These are phyloP conservation scores for Ganoderma lucidum DNA, from an alignment of 1,284 basidiomycete species.

Conservation along the genomic window DNA sequence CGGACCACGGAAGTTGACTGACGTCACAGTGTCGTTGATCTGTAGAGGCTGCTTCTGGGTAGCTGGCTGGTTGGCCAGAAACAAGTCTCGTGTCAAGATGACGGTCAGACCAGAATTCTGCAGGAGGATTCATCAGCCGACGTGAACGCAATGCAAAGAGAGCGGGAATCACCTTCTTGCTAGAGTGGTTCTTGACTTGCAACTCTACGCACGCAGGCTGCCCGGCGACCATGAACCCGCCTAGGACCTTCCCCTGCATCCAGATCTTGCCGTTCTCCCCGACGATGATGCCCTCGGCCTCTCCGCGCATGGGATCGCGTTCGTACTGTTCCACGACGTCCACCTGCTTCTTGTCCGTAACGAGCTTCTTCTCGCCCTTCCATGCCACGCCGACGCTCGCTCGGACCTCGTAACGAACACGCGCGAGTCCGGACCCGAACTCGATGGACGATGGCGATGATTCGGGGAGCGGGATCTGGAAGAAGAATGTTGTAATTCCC, in stretches of 20 bases:
- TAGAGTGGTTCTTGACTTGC: constrained; percentile 80
- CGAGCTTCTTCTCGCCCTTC: constrained; percentile 73
- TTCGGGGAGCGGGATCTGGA: constrained; percentile 70
- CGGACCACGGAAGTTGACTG: constrained; percentile 70
- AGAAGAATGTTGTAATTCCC: constrained; percentile 77
- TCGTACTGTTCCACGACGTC: constrained; percentile 69
- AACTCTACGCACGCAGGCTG: constrained; percentile 75
- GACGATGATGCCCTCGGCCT: constrained; percentile 67
- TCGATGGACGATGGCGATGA: constrained; percentile 72
- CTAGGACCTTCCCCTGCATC: constrained; percentile 71
- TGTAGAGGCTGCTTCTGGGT: constrained; percentile 57
- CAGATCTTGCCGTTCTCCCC: constrained; percentile 82
- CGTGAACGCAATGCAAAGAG: background rate
- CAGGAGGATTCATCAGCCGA: background rate
- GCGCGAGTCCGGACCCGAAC: constrained; percentile 72
- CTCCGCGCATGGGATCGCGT: constrained; percentile 44
- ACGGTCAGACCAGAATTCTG: constrained; percentile 74
- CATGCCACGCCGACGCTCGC: constrained; percentile 75
- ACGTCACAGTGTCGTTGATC: constrained; percentile 71
- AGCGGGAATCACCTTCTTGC: constrained; percentile 65
- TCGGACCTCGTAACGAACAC: constrained; percentile 72
- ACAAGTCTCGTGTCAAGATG: constrained; percentile 63
- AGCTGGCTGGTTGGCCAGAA: constrained; percentile 54
- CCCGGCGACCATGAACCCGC: constrained; percentile 69
- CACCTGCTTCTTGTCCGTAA: constrained; percentile 66